Percentiles rank a stretch among this genome's conserved stretches.
phyloP scores from a whole-genome alignment of 495 filamentous ascomycete species.

The Aspergillus mulundensis region DNA sequence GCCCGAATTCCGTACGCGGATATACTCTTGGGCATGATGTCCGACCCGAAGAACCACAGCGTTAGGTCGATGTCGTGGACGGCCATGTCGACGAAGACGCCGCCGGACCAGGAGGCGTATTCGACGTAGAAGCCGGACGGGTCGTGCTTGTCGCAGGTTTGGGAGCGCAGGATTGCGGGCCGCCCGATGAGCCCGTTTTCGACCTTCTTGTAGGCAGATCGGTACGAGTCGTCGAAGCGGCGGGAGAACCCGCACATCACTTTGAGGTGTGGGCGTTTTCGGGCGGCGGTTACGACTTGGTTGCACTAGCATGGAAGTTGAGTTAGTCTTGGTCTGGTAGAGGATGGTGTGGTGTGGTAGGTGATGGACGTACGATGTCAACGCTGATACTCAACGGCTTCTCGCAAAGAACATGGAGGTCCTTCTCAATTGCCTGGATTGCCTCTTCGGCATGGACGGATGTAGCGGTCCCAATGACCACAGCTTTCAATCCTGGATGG shows the following conservation, averaged over 20 bases:
- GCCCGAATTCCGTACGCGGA: constrained; percentile 52
- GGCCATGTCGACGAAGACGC: constrained; percentile 58
- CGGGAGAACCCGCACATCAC: constrained; percentile 59
- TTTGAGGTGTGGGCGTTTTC: constrained; percentile 47
- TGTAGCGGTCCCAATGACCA: constrained; percentile 50
- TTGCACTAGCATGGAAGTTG: constrained; percentile 39
- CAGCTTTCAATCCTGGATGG: constrained; percentile 49
- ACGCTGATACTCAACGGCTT: constrained; percentile 50
- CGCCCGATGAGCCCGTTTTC: constrained; percentile 46
- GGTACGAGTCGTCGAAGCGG: constrained; percentile 54
- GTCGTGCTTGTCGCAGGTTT: constrained; percentile 57
- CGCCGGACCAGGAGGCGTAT: constrained; percentile 53
- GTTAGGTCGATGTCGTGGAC: constrained; percentile 58
- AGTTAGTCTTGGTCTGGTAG: too few species aligned
- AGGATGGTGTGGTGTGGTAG: too few species aligned
- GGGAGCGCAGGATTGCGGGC: constrained; percentile 50
- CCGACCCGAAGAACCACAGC: constrained; percentile 54
- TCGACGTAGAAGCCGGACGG: constrained; percentile 53
- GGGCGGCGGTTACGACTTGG: constrained; percentile 47
- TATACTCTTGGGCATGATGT: constrained; percentile 45
- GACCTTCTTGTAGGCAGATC: constrained; percentile 46
- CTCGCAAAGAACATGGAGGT: constrained; percentile 54
- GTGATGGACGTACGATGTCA: constrained; percentile 38
- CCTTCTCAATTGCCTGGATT: constrained; percentile 50
- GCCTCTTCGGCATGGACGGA: constrained; percentile 54